Evolutionary conservation across 352 stramenopile genomes (phyloP).

Genomic region (Saprolegnia parasitica): DNA sequence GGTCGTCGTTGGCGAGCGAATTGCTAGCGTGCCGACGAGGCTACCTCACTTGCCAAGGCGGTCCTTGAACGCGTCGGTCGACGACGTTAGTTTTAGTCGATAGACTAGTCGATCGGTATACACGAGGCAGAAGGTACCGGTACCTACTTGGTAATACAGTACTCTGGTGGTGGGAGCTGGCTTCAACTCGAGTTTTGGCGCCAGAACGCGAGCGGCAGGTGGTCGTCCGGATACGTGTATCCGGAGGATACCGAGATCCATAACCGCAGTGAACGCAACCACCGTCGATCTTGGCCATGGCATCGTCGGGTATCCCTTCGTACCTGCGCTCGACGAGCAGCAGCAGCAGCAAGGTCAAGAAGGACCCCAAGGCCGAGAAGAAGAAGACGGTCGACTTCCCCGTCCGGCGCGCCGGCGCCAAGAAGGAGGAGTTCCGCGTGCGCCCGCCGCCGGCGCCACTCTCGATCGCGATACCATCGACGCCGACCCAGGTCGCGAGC

Average conservation of each 20-base stretch:
- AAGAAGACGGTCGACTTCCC: conserved; percentile 3
- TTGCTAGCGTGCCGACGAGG: too few relatives aligned
- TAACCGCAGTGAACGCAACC: not conserved
- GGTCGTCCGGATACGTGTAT: not conserved
- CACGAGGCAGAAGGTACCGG: too few relatives aligned
- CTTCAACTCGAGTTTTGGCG: not conserved
- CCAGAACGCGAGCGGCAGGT: not conserved
- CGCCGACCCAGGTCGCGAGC: not conserved
- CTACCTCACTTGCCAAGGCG: too few relatives aligned
- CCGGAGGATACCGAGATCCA: not conserved
- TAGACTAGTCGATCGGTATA: too few relatives aligned
- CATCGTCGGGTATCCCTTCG: conserved; percentile 7
- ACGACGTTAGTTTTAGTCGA: too few relatives aligned
- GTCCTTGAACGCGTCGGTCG: too few relatives aligned
- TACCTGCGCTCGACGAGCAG: conserved; percentile 25
- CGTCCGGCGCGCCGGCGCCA: not conserved
- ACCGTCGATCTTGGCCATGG: not conserved
- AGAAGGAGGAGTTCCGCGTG: conserved; percentile 10
- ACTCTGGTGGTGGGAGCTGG: too few relatives aligned
- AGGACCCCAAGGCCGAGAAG: conserved; percentile 12
- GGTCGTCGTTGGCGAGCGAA: too few relatives aligned
- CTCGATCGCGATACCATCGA: conserved; percentile 11
- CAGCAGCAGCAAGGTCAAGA: conserved; percentile 25
- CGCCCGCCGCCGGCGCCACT: conserved; percentile 11
- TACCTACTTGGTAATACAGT: too few relatives aligned